Base-by-base conservation (phyloP, 1,284 basidiomycete species). In the Trichosporon coremiiforme region DNA sequence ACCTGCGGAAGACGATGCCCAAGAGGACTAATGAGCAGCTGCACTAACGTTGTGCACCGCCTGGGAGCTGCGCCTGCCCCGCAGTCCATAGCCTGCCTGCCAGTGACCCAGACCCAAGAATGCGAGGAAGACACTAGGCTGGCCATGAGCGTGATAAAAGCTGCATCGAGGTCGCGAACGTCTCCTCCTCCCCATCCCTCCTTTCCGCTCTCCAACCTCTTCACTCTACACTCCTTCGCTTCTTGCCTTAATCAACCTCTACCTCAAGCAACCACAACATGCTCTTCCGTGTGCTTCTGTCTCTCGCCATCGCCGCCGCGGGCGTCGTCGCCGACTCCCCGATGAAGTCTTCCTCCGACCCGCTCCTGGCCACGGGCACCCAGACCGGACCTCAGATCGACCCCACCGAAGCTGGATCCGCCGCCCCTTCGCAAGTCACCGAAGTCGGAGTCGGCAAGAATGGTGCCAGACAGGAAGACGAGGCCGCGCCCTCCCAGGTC, bases 391-490 rank as follows among this genome's bases (percentile, higher is more conserved):
- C 17, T 17, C 7, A 20, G 17, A 22, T 53, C n/a, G 50, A 53
- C 20, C 50, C 50, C 50, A 25, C 50, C 50, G 50, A 53, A 4
- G 2, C 20, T 7, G 20, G 3, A 20, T 53, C 50, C n/a, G 50
- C 20, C 22, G 50, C 50, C 22, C 20, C 50, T 15, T 33, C 29
- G 29, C 29, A 62, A 33, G 57, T 62, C 57, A 62, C 57, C 8
- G 15, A 62, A 15, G 57, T 57, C 22, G 53, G 53, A 9, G 53
- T 57, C 25, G 53, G 53, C 53, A 57, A 57, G 41, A 45, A 45
- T 15, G 41, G 41, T 45, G 41, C 5, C 2, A 15, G 17, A 7
- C 17, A n/a, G 17, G 41, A n/a, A 5, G 41, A 45, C 41, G 41
- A n/a, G 5, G 17, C 17, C 41, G 41, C 15, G 5, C 50, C 50